phyloP scores from a whole-genome alignment of 2,329 filamentous ascomycete species.

The Pseudogymnoascus sp. region DNA sequence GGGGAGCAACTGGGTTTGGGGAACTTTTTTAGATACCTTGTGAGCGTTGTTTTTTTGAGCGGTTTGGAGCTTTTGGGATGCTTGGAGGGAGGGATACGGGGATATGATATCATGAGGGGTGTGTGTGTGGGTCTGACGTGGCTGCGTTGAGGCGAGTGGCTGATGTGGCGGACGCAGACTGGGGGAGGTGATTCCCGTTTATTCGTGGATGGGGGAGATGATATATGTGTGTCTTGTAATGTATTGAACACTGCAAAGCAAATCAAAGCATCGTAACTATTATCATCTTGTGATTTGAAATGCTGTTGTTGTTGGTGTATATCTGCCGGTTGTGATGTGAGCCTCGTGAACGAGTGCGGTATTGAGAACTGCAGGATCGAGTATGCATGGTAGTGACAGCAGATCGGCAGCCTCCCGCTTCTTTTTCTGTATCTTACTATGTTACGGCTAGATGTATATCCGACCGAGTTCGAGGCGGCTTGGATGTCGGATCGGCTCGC shows the following conservation, averaged over 20 bases:
- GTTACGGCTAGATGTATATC: background rate
- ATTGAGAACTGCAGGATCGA: too few relatives aligned
- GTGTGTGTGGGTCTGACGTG: background rate
- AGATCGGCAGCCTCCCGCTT: background rate
- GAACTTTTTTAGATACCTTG: conserved; percentile 5
- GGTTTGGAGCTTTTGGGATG: background rate
- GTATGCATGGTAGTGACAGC: too few relatives aligned
- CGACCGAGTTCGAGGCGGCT: background rate
- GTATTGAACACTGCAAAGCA: conserved; percentile 7
- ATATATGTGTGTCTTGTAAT: conserved; percentile 8
- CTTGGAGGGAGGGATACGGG: background rate
- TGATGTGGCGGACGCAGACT: background rate
- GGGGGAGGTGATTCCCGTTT: background rate
- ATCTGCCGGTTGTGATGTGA: background rate
- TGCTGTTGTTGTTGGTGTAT: background rate
- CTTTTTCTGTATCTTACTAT: background rate
- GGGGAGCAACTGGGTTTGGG: conserved; percentile 1
- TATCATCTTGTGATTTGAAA: background rate
- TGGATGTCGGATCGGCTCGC: background rate
- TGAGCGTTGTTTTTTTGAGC: conserved; percentile 7
- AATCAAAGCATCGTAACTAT: background rate
- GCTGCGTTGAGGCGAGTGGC: background rate
- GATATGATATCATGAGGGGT: background rate
- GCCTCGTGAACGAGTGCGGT: background rate
- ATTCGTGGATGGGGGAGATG: conserved; percentile 1